Base-by-base conservation (phyloP, 148 eudicot genomes). In the Rhododendron vialii region DNA sequence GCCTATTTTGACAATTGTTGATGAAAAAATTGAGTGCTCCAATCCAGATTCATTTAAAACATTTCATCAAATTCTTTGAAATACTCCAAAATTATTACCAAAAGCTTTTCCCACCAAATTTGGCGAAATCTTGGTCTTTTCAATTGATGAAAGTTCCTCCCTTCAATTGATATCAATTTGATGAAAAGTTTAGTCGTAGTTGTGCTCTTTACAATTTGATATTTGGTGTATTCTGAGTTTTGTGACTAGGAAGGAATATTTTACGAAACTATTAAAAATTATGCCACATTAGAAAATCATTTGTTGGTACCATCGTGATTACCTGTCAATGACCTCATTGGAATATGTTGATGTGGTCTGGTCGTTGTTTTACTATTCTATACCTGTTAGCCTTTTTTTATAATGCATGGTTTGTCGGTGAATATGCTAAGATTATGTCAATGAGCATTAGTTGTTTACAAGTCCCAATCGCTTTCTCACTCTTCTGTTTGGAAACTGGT, bases 281-380 rank as follows among this genome's bases (percentile, higher is more conserved):
- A 22, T 41, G 24, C 13, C 1, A 1, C 50, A 43, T 77, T 22
- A 11, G 11, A 7, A 15, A 33, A 38, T 3, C 5, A 35, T 35
- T 18, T 12, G 17, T 75, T 36, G 43, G 5, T 36, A 5, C 38
- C 45, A 74, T 33, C 22, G 10, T 38, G 35, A 82, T n/a, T 82
- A 61, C 26, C 18, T 41, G 78, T 77, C 26, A 7, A 43, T 18
- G 59, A 69, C 43, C 59, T 8, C 28, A 30, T 63, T 45, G 9
- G 61, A 71, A 83, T 26, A 71, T 10, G 61, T 38, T 83, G 85
- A 69, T 83, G 79, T 48, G 78, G 51, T 47, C 48, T 71, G 24
- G 78, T 48, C 78, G 2, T 71, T 83, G 79, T 69, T 71, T 65
- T 45, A 67, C 69, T 43, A 50, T 41, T 83, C 26, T n/a, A 5